A percentile compares a stretch with the other conserved stretches of the same genome.
Conservation (phyloP, 164 flowering plant species). For the Tinospora cordifolia region DNA sequence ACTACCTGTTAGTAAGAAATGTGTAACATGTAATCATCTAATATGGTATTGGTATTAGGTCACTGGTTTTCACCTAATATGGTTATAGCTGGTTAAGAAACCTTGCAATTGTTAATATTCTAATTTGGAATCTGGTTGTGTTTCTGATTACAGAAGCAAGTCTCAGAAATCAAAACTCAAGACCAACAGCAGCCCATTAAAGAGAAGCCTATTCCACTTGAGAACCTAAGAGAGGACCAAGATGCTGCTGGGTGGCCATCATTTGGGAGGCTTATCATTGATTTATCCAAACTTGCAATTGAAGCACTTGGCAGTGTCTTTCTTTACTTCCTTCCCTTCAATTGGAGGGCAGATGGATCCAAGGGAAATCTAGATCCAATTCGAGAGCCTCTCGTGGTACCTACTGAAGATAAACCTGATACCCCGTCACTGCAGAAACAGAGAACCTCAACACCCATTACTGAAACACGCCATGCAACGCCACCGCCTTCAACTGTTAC, state of each 20-base stretch:
- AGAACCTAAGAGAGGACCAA: slow-evolving; percentile 52
- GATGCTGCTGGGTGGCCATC: slow-evolving; percentile 77
- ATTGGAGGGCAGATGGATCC: slow-evolving; percentile 23
- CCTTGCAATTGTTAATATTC: neutral
- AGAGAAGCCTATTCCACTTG: slow-evolving; percentile 41
- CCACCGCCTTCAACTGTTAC: slow-evolving; percentile 4
- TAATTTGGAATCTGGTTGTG: slow-evolving; percentile 2
- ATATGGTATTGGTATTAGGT: too few relatives aligned
- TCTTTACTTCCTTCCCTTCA: slow-evolving; percentile 38
- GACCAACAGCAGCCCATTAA: slow-evolving; percentile 23
- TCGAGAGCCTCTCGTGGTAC: slow-evolving; percentile 67
- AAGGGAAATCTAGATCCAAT: slow-evolving; percentile 63
- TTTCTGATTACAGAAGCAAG: slow-evolving; percentile 29
- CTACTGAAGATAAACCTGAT: slow-evolving; percentile 62
- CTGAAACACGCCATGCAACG: slow-evolving; percentile 43
- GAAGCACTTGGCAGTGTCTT: slow-evolving; percentile 41
- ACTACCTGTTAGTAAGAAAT: neutral
- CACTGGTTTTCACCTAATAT: neutral
- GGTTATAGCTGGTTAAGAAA: slow-evolving; percentile 1
- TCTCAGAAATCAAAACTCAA: slow-evolving; percentile 24
- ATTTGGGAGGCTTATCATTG: slow-evolving; percentile 59
- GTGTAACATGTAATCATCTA: neutral
- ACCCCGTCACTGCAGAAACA: slow-evolving; percentile 47
- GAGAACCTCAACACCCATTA: slow-evolving; percentile 37
- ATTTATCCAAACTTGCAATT: slow-evolving; percentile 51